A percentile compares a stretch with the other conserved stretches of the same genome.
phyloP scores from a whole-genome alignment of 2,329 filamentous ascomycete genomes.

The Talaromyces marneffei region DNA sequence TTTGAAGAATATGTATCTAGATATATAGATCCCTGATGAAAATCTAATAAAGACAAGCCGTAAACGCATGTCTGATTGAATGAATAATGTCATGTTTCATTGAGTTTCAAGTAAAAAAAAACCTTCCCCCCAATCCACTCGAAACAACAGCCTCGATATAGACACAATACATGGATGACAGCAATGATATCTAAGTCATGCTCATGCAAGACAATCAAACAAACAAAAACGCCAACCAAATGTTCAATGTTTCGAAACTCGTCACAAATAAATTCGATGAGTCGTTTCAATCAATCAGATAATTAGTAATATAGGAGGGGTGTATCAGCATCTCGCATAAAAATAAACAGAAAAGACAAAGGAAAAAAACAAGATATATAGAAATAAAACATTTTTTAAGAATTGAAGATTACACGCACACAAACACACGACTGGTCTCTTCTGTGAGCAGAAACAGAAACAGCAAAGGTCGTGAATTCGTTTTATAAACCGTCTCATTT shows the following conservation, averaged over 20 bases:
- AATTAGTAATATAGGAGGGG: background rate
- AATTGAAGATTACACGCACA: background rate
- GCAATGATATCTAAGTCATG: background rate
- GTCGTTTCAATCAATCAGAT: background rate
- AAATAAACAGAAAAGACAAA: background rate
- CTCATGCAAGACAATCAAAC: background rate
- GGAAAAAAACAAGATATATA: background rate
- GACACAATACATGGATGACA: no score
- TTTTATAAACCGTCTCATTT: slow-evolving; percentile 39
- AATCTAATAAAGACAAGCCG: no score
- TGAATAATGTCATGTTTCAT: no score
- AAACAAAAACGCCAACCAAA: background rate
- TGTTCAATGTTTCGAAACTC: background rate
- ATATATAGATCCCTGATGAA: background rate
- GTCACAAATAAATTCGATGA: background rate
- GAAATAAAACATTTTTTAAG: background rate
- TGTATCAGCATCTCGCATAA: background rate
- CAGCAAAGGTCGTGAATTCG: background rate
- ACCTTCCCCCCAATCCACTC: background rate
- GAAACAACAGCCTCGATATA: background rate
- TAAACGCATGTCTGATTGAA: no score
- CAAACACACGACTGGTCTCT: background rate
- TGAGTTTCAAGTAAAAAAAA: no score
- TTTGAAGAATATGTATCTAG: background rate
- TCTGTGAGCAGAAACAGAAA: background rate